Percentiles rank a stretch among this genome's conserved stretches.
Conservation (phyloP, 2,329 filamentous ascomycete genomes). For the Colletotrichum plurivorum region DNA sequence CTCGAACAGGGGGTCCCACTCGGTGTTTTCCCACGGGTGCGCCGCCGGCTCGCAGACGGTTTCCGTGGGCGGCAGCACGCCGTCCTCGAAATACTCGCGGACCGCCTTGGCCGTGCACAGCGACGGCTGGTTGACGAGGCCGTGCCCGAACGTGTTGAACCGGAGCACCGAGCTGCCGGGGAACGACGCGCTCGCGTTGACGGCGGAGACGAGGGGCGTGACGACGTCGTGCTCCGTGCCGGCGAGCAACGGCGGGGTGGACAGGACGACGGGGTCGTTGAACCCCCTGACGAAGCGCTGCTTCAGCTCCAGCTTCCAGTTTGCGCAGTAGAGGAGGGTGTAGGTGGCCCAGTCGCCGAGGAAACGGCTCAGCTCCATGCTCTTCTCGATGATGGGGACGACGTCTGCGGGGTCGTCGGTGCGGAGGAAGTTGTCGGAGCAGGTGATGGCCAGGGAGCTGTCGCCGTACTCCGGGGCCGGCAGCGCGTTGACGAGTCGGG, state of each 20-base stretch:
- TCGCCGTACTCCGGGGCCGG: conserved; percentile 7
- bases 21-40: conserved; percentile 6
- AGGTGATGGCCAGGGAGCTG: conserved; percentile 40
- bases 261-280: conserved; percentile 22
- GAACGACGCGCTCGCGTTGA: conserved; percentile 17
- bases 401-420: conserved; percentile 15
- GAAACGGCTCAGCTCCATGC: conserved; percentile 6
- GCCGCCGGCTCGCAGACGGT: conserved; percentile 10
- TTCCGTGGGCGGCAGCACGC: not conserved
- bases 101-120: not conserved
- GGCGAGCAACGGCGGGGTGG: conserved; percentile 5
- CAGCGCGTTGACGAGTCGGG: not conserved
- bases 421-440: conserved; percentile 33
- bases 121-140: not conserved
- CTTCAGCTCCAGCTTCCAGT: conserved; percentile 20
- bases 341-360: conserved; percentile 2
- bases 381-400: conserved; percentile 10
- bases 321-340: conserved; percentile 10
- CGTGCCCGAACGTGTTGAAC: conserved; percentile 13
- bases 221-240: conserved; percentile 15
- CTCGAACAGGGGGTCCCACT: not conserved
- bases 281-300: conserved; percentile 27
- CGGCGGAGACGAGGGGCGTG: conserved; percentile 4
- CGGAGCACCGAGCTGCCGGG: conserved; percentile 6
- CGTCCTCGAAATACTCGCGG: conserved; percentile 2